These are phyloP conservation scores for Sporisorium sorghi DNA, from an alignment of 1,284 basidiomycete species.

Conservation along the genomic window DNA sequence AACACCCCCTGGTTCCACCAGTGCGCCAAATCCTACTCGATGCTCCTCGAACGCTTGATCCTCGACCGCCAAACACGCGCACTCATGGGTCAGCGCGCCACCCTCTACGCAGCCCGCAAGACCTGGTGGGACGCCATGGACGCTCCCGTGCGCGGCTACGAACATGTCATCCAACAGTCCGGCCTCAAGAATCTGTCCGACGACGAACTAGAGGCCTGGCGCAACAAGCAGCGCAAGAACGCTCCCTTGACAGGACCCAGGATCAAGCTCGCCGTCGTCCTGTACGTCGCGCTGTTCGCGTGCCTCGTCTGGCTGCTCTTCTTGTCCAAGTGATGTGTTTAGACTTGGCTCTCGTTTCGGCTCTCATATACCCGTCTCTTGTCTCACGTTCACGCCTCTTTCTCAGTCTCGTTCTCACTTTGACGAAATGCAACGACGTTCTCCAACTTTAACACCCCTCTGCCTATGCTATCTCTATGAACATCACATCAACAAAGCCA, in stretches of 20 bases:
- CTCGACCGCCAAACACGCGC: conserved; percentile 68
- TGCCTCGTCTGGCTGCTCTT: conserved; percentile 31
- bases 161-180: conserved; percentile 65
- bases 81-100: conserved; percentile 71
- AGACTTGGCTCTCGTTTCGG: background rate
- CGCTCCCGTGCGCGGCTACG: conserved; percentile 73
- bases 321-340: conserved; percentile 7
- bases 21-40: conserved; percentile 71
- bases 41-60: conserved; percentile 70
- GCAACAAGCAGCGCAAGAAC: conserved; percentile 53
- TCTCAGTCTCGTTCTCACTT: background rate
- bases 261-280: conserved; percentile 47
- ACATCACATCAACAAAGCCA: conserved; percentile 72
- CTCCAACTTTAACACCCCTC: too few relatives aligned
- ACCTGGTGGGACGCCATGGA: conserved; percentile 75
- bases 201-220: conserved; percentile 62
- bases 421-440: conserved; percentile 1
- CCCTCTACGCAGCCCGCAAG: conserved; percentile 70
- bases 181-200: conserved; percentile 57
- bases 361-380: conserved; percentile 16
- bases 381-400: background rate
- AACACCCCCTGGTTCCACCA: conserved; percentile 67
- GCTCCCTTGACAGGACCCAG: conserved; percentile 59
- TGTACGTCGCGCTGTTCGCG: conserved; percentile 56
- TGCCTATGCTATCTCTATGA: too few relatives aligned